Conservation (phyloP, 352 stramenopile genomes). For the Phytophthora sansomeana region DNA sequence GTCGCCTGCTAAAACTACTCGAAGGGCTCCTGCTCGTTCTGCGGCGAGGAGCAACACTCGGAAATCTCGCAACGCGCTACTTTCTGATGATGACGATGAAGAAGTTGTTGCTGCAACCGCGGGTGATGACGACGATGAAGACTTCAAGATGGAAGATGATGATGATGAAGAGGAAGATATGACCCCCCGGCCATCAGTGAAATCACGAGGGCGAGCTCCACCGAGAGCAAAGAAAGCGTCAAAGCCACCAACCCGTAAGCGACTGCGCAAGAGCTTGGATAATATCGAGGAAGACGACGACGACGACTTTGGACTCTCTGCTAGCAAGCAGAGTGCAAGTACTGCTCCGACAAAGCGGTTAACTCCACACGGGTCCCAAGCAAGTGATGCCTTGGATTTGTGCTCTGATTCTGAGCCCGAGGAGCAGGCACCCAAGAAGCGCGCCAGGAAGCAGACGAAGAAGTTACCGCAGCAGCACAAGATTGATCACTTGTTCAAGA, state of each 20-base stretch:
- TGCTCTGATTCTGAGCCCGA: conserved; percentile 56
- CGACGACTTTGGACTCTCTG: conserved; percentile 23
- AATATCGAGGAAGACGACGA: conserved; percentile 45
- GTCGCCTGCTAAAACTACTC: conserved; percentile 9
- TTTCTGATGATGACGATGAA: conserved; percentile 61
- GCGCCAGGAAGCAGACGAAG: conserved; percentile 26
- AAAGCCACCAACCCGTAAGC: conserved; percentile 43
- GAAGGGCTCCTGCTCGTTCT: conserved; percentile 36
- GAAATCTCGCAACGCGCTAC: conserved; percentile 31
- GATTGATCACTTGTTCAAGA: conserved; percentile 68
- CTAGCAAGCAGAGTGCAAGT: conserved; percentile 18
- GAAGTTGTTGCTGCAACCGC: conserved; percentile 31
- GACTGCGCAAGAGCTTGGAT: conserved; percentile 48
- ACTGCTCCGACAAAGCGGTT: conserved; percentile 30
- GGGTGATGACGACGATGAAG: conserved; percentile 71
- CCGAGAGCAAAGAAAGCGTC: conserved; percentile 26
- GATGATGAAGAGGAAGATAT: conserved; percentile 58
- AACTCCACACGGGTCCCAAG: conserved; percentile 19
- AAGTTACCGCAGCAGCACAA: conserved; percentile 57
- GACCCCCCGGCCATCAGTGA: conserved; percentile 20
- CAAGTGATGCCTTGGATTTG: conserved; percentile 53
- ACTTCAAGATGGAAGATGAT: conserved; percentile 60
- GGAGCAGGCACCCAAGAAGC: conserved; percentile 24
- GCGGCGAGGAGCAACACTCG: conserved; percentile 34
- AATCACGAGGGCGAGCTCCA: conserved; percentile 16